Percentiles rank a stretch among this genome's conserved stretches.
These are phyloP conservation scores for Neurospora sp. DNA, from an alignment of 495 filamentous ascomycete genomes.

Conservation along the genomic window DNA sequence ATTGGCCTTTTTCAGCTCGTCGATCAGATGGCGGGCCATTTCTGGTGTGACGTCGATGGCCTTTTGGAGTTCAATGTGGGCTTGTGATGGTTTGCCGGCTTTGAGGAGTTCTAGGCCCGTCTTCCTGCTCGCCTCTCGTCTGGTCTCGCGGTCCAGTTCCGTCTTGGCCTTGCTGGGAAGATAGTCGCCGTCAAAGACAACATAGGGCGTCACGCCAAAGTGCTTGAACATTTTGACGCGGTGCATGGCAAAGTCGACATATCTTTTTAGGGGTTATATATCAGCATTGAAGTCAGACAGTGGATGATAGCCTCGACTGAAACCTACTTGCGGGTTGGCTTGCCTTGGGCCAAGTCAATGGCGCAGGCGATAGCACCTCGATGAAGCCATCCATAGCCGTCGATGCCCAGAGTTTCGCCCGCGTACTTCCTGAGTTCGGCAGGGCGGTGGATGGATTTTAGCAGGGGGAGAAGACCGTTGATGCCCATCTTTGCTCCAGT, in stretches of 20 bases:
- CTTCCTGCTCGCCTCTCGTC: conserved; percentile 63
- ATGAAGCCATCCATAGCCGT: conserved; percentile 98
- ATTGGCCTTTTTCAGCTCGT: conserved; percentile 69
- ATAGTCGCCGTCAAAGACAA: conserved; percentile 94
- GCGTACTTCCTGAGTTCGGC: conserved; percentile 77
- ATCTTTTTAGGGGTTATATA: conserved; percentile 36
- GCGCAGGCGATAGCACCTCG: conserved; percentile 86
- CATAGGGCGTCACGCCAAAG: conserved; percentile 83
- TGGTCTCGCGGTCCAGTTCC: conserved; percentile 58
- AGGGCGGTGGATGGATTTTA: conserved; percentile 92
- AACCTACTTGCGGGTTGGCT: conserved; percentile 74
- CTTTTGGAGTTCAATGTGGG: conserved; percentile 83
- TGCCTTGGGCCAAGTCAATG: conserved; percentile 79
- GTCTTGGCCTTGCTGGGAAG: conserved; percentile 94
- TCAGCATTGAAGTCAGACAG: conserved; percentile 7
- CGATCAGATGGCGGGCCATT: conserved; percentile 89
- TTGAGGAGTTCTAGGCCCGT: conserved; percentile 68
- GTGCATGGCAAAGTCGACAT: conserved; percentile 84
- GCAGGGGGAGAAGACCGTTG: conserved; percentile 68
- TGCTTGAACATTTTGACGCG: conserved; percentile 87
- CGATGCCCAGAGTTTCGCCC: conserved; percentile 83
- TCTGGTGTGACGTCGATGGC: conserved; percentile 91
- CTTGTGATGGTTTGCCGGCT: conserved; percentile 69
- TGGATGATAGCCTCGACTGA: neutral
- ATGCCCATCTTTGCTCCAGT: conserved; percentile 20